Evolutionary conservation across 768 basidiomycete species (phyloP).

Genomic region (Lentinus tigrinus): DNA sequence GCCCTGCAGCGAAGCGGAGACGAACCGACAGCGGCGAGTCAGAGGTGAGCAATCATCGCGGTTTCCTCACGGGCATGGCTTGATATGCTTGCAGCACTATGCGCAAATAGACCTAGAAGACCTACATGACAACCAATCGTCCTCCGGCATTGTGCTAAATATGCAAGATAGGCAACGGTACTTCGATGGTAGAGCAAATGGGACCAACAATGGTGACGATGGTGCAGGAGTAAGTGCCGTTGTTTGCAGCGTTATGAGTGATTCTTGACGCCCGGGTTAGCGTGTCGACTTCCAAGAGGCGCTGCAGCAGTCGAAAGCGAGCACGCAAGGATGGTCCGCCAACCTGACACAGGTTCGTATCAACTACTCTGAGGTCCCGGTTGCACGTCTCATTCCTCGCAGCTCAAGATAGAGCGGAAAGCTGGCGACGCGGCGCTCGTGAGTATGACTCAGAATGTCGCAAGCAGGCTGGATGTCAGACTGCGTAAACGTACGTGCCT

Average conservation of each 20-base stretch:
- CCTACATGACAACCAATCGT: conserved; percentile 65
- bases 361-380: not conserved
- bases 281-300: conserved; percentile 47
- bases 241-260: too few species aligned
- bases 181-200: conserved; percentile 60
- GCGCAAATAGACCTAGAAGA: conserved; percentile 83
- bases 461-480: conserved; percentile 65
- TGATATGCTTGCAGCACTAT: conserved; percentile 30
- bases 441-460: conserved; percentile 79
- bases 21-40: conserved; percentile 42
- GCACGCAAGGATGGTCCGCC: conserved; percentile 55
- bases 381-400: not conserved
- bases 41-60: conserved; percentile 44
- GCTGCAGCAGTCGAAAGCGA: conserved; percentile 45
- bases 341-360: conserved; percentile 54
- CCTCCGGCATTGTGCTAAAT: conserved; percentile 73
- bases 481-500: conserved; percentile 56
- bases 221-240: conserved; percentile 22
- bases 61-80: not conserved
- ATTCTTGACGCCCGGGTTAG: conserved; percentile 28
- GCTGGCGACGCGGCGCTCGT: conserved; percentile 65
- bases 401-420: conserved; percentile 71
- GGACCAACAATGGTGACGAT: conserved; percentile 9
- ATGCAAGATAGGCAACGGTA: conserved; percentile 86
- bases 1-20: conserved; percentile 58